Base-by-base conservation (phyloP, 2,329 filamentous ascomycete species). In the Pseudogymnoascus sp. region DNA sequence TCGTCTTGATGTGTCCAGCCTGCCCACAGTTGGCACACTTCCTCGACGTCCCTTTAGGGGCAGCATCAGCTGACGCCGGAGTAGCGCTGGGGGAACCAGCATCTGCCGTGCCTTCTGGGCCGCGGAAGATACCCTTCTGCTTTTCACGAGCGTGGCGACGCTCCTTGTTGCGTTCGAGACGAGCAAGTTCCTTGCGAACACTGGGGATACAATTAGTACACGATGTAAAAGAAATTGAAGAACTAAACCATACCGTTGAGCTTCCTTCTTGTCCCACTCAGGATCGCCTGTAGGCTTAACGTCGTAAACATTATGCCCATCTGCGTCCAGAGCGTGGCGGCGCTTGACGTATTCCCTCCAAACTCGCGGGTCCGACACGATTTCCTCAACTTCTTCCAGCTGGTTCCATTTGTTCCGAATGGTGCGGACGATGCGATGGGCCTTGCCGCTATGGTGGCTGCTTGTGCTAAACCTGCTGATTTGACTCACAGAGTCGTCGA, bases 1-100 rank as follows among this genome's bases (percentile, higher is more conserved):
- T 97, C 59, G 93, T 97, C 78, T 97, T 97, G 81, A 99, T 99
- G 73, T 99, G 95, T 33, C 95, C 95, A 62, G 96, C 89, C 75
- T 95, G 90, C 60, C 95, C 95, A 77, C 95, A 99, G 76, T 97
- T 97, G 68, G 95, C 95, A 78, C 95, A 99, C 79, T 97, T 97
- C 71, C 96, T 84, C 35, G 88, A 88, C 63, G 91, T 96, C 65
- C 88, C 86, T 59, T 79, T 83, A 65, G 74, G 72, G 65, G 80
- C 78, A 70, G 81, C 78, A 72, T 85, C 77, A 4, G 77, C 76
- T 33, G 79, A 79, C 7, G 76, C 76, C 13, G 76, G 77, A 1
- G 79, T 76, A 19, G 78, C 75, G 33, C 75, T 75, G n/a, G 77
- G 77, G 42, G 77, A 78, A 11, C 74, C 76, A 68, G 67, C 67